A percentile compares a stretch with the other conserved stretches of the same genome.
These are phyloP conservation scores for Xylaria sp. DNA, from an alignment of 2,329 filamentous ascomycete species.

Conservation along the genomic window DNA sequence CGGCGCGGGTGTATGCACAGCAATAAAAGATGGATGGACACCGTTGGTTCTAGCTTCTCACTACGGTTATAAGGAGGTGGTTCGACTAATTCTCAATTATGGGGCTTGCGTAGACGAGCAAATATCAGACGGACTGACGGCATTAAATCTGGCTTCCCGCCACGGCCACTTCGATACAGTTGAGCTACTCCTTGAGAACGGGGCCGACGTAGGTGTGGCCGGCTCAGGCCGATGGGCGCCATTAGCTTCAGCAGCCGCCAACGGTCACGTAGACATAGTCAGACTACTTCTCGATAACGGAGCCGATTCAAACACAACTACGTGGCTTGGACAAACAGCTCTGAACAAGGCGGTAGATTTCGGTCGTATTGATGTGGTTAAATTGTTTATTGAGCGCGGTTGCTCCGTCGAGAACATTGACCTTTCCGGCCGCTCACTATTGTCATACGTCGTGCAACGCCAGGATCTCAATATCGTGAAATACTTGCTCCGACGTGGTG, in stretches of 20 bases:
- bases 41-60: not conserved
- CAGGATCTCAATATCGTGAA: not conserved
- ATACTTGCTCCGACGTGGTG: not conserved
- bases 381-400: not conserved
- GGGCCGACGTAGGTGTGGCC: no score
- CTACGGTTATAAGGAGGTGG: not conserved
- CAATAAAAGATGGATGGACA: constrained; percentile 2
- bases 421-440: not conserved
- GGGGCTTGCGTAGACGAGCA: no score
- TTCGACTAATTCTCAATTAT: no score
- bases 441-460: not conserved
- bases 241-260: no score
- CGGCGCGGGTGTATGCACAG: not conserved
- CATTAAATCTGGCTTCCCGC: no score
- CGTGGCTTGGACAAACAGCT: not conserved
- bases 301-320: not conserved
- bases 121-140: no score
- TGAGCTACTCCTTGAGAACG: no score
- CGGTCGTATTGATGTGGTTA: not conserved
- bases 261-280: no score
- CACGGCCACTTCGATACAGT: no score
- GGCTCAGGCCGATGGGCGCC: no score
- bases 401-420: not conserved
- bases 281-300: not conserved
- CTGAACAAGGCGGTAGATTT: not conserved